Percentiles rank a stretch among this genome's conserved stretches.
Conservation (phyloP, 2,329 filamentous ascomycete species). For the Colletotrichum phormii region DNA sequence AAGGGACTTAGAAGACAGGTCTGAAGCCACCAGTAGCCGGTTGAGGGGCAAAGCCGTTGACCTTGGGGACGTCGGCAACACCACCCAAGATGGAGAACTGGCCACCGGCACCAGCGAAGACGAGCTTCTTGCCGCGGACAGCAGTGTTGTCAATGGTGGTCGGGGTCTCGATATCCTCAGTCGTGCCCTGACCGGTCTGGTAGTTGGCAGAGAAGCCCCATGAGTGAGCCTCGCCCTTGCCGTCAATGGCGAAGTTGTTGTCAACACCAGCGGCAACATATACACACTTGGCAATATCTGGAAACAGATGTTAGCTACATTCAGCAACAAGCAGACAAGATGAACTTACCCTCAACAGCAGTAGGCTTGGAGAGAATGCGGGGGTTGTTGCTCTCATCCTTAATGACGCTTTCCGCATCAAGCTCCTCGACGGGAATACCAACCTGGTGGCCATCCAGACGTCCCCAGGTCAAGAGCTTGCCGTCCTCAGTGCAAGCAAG, state of each 20-base stretch:
- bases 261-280: conserved; percentile 76
- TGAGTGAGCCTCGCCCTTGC: conserved; percentile 77
- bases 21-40: conserved; percentile 34
- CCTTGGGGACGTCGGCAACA: conserved; percentile 41
- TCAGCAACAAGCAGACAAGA: not conserved
- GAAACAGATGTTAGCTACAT: conserved; percentile 14
- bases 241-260: conserved; percentile 78
- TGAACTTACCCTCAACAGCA: conserved; percentile 63
- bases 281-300: conserved; percentile 65
- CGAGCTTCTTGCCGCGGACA: conserved; percentile 78
- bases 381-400: conserved; percentile 73
- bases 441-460: conserved; percentile 64
- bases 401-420: conserved; percentile 68
- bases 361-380: conserved; percentile 79
- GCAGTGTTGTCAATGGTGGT: conserved; percentile 88
- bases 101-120: conserved; percentile 86
- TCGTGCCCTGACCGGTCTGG: conserved; percentile 81
- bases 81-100: conserved; percentile 80
- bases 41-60: conserved; percentile 44
- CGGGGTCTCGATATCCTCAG: conserved; percentile 83
- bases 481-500: conserved; percentile 69
- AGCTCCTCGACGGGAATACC: conserved; percentile 69
- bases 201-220: conserved; percentile 87
- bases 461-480: conserved; percentile 70
- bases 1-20: conserved; percentile 19